Evolutionary conservation across 1,139 yeast species (phyloP), one percentile per base, ranked within the genome.

Genomic region (Nakaseomyces glabratus): DNA sequence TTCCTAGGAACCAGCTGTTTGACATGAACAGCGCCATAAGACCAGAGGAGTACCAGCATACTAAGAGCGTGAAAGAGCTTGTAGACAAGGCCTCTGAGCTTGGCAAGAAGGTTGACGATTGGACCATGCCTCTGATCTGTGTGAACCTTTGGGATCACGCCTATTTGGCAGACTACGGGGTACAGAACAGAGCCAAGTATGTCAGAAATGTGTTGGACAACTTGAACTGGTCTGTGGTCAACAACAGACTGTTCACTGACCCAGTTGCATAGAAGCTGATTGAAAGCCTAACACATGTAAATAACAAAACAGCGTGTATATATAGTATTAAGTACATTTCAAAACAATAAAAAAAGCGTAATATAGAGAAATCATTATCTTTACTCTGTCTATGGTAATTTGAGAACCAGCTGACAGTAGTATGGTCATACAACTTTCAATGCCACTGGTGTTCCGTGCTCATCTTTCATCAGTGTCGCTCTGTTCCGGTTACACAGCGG

Each of bases 141-240:
- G 68, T 86, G 47, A 84, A 77, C 58, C 69, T 82, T 46, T 88
- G 97, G 96, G 94, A 88, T 57, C 73, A 76, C 46, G 85, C 95
- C 15, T 90, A 78, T 58, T 52, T 85, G 36, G 62, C 71, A 14
- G 98, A 90, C 58, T 90, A 78, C 60, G 95, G 96, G 20, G 70
- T 84, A 25, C 69, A 63, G 34, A 93, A 93, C 28, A 80, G 77
- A 61, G 68, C 72, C 22, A 73, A 76, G 44, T 90, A 82, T 57
- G 69, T 90, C 51, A 73, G 73, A 42, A 78, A 76, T 38, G 73
- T 82, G 55, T 80, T 94, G 79, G 69, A 77, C 35, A 70, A 84
- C 47, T 71, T 88, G 47, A 76, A 90, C 61, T 90, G 98, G 98
- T 73, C 77, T 41, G 88, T 82, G 35, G 73, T 88, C 34, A 81